These are phyloP conservation scores for Beverwykella pulmonaria DNA, from an alignment of 495 filamentous ascomycete genomes.

Conservation along the genomic window DNA sequence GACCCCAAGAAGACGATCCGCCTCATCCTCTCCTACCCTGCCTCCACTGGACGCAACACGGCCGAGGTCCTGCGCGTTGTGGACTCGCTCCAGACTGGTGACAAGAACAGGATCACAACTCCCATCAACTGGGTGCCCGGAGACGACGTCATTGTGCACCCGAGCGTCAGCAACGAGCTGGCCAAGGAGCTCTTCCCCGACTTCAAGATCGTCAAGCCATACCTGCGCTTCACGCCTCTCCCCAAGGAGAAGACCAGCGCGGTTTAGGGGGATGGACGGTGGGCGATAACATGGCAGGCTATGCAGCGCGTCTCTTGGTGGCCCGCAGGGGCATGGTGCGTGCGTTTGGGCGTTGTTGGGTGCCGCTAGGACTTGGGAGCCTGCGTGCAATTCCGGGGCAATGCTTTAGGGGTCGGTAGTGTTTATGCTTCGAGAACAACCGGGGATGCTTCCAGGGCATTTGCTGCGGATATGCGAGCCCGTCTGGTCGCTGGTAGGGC, in stretches of 20 bases:
- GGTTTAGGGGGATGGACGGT: neutral
- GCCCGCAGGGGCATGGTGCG: conserved; percentile 4
- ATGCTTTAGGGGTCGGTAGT: conserved; percentile 1
- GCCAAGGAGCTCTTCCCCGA: conserved; percentile 88
- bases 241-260: conserved; percentile 36
- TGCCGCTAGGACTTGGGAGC: neutral
- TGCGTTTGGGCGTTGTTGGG: conserved; percentile 15
- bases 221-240: conserved; percentile 54
- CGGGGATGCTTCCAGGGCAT: conserved; percentile 6
- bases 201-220: conserved; percentile 92
- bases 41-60: conserved; percentile 94
- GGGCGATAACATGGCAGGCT: conserved; percentile 1
- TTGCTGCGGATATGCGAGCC: neutral
- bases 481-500: conserved; percentile 10
- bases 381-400: conserved; percentile 3
- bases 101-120: conserved; percentile 95
- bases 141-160: conserved; percentile 90
- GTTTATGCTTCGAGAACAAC: conserved; percentile 32
- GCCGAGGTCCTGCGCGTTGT: conserved; percentile 94
- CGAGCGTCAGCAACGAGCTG: conserved; percentile 79
- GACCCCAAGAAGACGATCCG: conserved; percentile 98
- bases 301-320: neutral
- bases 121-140: conserved; percentile 48
- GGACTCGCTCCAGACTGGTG: conserved; percentile 94
- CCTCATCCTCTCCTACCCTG: conserved; percentile 93